Evolutionary conservation across 1,139 yeast species (phyloP).

Genomic region (Blastobotrys buckinghamii): DNA sequence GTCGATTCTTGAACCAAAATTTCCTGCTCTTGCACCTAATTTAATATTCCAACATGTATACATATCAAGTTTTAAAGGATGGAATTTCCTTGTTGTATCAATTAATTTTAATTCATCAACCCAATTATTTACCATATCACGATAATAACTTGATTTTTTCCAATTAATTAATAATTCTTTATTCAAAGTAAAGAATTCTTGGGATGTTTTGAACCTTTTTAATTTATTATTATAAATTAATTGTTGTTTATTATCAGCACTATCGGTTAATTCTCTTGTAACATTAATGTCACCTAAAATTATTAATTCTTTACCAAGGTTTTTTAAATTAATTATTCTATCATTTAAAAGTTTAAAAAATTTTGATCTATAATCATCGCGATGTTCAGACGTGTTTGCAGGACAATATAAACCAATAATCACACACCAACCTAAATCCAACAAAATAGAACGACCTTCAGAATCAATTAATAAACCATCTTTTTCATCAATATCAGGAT

Average conservation of each 20-base stretch:
- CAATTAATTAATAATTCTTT: constrained; percentile 22
- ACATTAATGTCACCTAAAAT: constrained; percentile 88
- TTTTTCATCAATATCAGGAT: constrained; percentile 42
- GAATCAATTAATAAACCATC: constrained; percentile 52
- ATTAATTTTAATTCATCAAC: constrained; percentile 31
- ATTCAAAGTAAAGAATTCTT: constrained; percentile 19
- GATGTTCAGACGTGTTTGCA: constrained; percentile 81
- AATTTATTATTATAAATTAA: constrained; percentile 31
- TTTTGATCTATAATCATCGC: constrained; percentile 52
- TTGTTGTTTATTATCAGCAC: constrained; percentile 61
- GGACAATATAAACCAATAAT: constrained; percentile 85
- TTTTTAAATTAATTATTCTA: constrained; percentile 50
- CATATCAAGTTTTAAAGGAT: constrained; percentile 55
- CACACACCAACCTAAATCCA: constrained; percentile 60
- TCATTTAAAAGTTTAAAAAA: constrained; percentile 55
- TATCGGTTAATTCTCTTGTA: constrained; percentile 71
- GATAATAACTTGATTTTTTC: constrained; percentile 23
- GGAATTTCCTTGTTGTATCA: constrained; percentile 60
- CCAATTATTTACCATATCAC: constrained; percentile 31
- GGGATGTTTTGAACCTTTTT: constrained; percentile 24
- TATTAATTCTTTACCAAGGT: constrained; percentile 46
- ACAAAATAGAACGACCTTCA: constrained; percentile 77
- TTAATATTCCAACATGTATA: constrained; percentile 93
- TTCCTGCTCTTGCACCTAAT: constrained; percentile 70
- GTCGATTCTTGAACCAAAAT: constrained; percentile 87